Evolutionary conservation across 2,329 filamentous ascomycete genomes (phyloP).

Genomic region (Pseudogymnoascus sp.): DNA sequence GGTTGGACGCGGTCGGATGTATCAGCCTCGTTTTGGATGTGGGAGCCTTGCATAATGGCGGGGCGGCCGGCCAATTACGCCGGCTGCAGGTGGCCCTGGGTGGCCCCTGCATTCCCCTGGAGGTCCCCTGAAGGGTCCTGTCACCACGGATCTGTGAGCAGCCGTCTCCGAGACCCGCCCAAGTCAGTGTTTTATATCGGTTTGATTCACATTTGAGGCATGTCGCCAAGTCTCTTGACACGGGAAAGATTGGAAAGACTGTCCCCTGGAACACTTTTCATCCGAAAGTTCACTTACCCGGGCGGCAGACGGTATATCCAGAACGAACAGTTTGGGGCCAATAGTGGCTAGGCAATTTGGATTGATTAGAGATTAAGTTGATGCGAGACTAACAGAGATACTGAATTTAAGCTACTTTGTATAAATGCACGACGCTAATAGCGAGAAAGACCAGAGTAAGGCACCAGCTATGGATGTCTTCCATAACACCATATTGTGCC

Average conservation of each 20-base stretch:
- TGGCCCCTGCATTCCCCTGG: neutral
- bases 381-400: slow-evolving; percentile 6
- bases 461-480: neutral
- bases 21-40: slow-evolving; percentile 3
- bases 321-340: neutral
- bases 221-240: slow-evolving; percentile 4
- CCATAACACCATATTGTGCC: slow-evolving; percentile 3
- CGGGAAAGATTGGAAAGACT: neutral
- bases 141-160: neutral
- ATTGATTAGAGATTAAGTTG: slow-evolving; percentile 2
- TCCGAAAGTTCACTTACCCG: neutral
- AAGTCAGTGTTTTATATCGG: neutral
- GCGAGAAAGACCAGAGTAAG: slow-evolving; percentile 5
- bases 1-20: neutral
- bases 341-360: neutral
- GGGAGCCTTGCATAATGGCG: neutral
- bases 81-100: neutral
- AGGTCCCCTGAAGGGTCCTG: neutral
- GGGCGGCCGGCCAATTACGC: neutral
- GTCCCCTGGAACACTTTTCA: neutral
- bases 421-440: slow-evolving; percentile 5
- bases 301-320: neutral
- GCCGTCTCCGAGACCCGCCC: neutral
- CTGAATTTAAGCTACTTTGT: slow-evolving; percentile 6
- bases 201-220: slow-evolving; percentile 1